Base-by-base conservation (phyloP, 129 eudicot species). In the Chrysanthemum lavandulifolium region DNA sequence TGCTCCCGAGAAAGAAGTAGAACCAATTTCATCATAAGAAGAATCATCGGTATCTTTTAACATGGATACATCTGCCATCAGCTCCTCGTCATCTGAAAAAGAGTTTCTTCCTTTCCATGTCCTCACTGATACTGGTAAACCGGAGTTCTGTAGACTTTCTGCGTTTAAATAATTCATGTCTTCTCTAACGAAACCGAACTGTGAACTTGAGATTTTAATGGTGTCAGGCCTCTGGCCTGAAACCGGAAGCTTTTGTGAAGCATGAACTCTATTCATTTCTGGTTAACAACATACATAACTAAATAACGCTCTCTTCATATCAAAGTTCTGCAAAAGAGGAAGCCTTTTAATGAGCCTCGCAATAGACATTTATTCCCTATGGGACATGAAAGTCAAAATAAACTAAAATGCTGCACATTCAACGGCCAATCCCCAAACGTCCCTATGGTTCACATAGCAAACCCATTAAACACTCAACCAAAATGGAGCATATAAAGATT, bases 1-100 rank as follows among this genome's bases (percentile, higher is more conserved):
- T 21, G 84, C 98, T 45, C 98, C 98, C 13, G 83, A 86, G 80
- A 92, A 92, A 9, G 98, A 89, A 40, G 76, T 79, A 23, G 95
- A 69, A 49, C 94, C 94, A 7, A 69, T 56, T 40, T 92, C 96
- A 14, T 89, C 96, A 47, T 80, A 73, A 2, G 96, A 85, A 76
- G 96, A 85, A 76, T 84, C 95, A 23, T 66, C 82, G 13, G 85
- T 77, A 53, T 69, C 69, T 77, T 79, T 88, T 14, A 74, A 81
- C n/a, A 87, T 72, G 71, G 79, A 67, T 2, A 73, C 74, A 59
- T 88, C 94, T 15, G 73, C 73, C 91, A 87, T 83, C 25, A 81
- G 76, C 43, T 89, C 96, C 60, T 88, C 96, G 14, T 77, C 71
- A n/a, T 83, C 89, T 21, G 63, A 68, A 66, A 73, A 14, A 63